phyloP scores from a whole-genome alignment of 345 rosid genomes.

The Viola odorata region DNA sequence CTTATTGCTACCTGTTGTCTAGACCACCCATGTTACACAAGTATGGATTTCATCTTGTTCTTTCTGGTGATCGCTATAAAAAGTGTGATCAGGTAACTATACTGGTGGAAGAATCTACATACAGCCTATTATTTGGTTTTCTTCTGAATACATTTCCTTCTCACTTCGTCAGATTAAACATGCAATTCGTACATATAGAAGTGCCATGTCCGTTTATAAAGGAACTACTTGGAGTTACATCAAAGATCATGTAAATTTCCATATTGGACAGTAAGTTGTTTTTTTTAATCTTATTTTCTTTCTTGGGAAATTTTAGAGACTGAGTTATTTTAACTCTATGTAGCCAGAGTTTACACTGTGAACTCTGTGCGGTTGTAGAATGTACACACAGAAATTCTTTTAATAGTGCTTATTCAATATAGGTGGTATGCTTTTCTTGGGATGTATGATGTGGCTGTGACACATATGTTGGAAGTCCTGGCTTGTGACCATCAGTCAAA shows the following conservation, averaged over 20 bases:
- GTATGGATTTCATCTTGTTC: slow-evolving; percentile 96
- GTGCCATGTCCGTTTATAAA: slow-evolving; percentile 77
- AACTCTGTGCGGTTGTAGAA: neutral
- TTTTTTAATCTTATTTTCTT: neutral
- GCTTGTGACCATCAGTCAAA: slow-evolving; percentile 81
- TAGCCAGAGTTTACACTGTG: slow-evolving; percentile 14
- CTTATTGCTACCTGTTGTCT: slow-evolving; percentile 88
- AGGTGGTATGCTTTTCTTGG: slow-evolving; percentile 96
- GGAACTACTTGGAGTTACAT: slow-evolving; percentile 86
- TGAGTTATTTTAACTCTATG: slow-evolving; percentile 35
- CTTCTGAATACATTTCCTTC: slow-evolving; percentile 18
- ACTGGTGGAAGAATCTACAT: neutral
- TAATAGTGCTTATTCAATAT: slow-evolving; percentile 18
- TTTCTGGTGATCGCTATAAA: slow-evolving; percentile 90
- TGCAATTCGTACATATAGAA: slow-evolving; percentile 87
- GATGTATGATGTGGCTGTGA: slow-evolving; percentile 79
- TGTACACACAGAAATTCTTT: slow-evolving; percentile 10
- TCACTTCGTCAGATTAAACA: slow-evolving; percentile 63
- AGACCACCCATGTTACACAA: slow-evolving; percentile 89
- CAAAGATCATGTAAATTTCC: slow-evolving; percentile 93
- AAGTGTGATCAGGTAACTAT: slow-evolving; percentile 86
- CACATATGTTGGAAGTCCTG: slow-evolving; percentile 74
- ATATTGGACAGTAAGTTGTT: slow-evolving; percentile 84
- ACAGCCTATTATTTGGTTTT: slow-evolving; percentile 13
- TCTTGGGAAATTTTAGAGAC: slow-evolving; percentile 46